A percentile compares a stretch with the other conserved stretches of the same genome.
Evolutionary conservation across 768 basidiomycete genomes (phyloP).

Genomic region (Suillus clintonianus): DNA sequence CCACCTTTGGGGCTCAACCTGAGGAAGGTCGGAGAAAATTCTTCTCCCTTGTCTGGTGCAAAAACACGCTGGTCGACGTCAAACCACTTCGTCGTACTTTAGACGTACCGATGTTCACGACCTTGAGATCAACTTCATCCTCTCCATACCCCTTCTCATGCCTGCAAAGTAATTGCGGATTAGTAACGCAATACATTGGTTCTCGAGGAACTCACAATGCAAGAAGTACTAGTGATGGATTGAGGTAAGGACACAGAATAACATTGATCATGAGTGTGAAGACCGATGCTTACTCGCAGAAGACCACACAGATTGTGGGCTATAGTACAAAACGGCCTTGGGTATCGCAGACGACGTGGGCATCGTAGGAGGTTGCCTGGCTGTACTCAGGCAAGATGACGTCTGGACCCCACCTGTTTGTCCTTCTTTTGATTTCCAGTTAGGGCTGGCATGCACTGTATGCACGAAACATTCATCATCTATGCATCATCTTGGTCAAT

Average conservation of each 20-base stretch:
- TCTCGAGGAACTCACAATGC: conserved; percentile 46
- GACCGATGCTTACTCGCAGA: conserved; percentile 50
- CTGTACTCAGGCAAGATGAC: background rate
- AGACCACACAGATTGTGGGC: conserved; percentile 61
- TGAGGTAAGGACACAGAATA: conserved; percentile 1
- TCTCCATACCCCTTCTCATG: conserved; percentile 82
- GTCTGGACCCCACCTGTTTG: conserved; percentile 3
- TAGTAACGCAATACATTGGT: background rate
- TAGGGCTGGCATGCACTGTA: background rate
- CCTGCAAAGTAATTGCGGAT: conserved; percentile 25
- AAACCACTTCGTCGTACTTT: background rate
- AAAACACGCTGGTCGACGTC: background rate
- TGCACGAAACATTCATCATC: background rate
- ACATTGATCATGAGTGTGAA: background rate
- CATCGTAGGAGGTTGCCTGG: conserved; percentile 12
- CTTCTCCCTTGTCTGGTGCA: conserved; percentile 69
- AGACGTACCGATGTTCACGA: conserved; percentile 62
- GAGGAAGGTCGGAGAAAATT: conserved; percentile 72
- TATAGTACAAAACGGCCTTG: conserved; percentile 84
- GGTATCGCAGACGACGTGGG: conserved; percentile 38
- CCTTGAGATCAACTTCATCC: conserved; percentile 71
- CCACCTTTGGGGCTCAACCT: conserved; percentile 78
- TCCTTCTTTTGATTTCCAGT: conserved; percentile 8
- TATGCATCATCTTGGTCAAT: background rate
- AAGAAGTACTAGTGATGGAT: conserved; percentile 44